Percentiles rank a stretch among this genome's conserved stretches.
These are phyloP conservation scores for Xylariaceae sp. DNA, from an alignment of 2,329 filamentous ascomycete species.

Conservation along the genomic window DNA sequence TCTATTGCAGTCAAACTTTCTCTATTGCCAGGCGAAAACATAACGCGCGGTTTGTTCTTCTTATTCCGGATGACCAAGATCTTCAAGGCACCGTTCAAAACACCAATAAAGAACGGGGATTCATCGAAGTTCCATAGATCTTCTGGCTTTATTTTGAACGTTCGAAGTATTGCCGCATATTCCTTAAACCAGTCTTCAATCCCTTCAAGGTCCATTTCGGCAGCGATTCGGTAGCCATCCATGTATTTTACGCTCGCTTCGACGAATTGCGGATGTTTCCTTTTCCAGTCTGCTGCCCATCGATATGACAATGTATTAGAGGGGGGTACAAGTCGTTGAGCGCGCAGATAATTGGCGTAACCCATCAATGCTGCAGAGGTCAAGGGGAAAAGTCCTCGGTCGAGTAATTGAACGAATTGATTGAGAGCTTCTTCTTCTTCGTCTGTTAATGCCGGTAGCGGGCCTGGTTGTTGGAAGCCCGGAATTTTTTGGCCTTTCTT, in stretches of 20 bases:
- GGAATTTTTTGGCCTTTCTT: background rate
- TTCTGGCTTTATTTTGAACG: background rate
- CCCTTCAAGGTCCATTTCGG: background rate
- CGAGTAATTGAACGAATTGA: background rate
- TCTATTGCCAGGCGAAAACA: background rate
- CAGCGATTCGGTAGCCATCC: background rate
- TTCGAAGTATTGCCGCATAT: background rate
- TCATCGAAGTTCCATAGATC: background rate
- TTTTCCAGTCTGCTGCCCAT: background rate
- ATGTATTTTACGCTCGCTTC: background rate
- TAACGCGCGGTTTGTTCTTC: background rate
- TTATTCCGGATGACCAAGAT: background rate
- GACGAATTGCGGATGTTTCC: background rate
- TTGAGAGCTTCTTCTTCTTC: background rate
- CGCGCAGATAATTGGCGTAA: background rate
- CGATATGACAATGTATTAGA: background rate
- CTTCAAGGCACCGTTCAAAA: background rate
- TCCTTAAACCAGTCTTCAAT: background rate
- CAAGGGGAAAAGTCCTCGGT: background rate
- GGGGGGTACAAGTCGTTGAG: background rate
- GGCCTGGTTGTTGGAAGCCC: background rate
- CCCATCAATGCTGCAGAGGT: background rate
- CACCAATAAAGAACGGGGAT: background rate
- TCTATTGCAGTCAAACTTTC: background rate
- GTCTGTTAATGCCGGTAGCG: background rate